Base-by-base conservation (phyloP, 495 filamentous ascomycete species). In the Penicillium roqueforti region DNA sequence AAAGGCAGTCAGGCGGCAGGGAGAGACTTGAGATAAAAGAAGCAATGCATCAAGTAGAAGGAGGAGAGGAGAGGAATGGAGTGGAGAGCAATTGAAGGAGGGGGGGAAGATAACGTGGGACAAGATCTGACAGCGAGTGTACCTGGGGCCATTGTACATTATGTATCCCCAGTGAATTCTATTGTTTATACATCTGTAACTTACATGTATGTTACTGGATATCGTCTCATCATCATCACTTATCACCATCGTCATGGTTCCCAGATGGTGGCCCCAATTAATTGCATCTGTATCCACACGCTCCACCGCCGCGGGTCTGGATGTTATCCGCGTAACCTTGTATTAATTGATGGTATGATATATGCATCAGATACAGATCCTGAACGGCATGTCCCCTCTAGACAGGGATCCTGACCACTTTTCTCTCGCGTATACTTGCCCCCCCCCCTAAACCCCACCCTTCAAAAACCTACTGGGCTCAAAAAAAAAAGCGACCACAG, bases 161-260 rank as follows among this genome's bases (percentile, higher is more conserved):
- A 26, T 29, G 41, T 44, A 19, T n/a, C 26, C 22, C 16, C 9
- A 45, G n/a, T 29, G 42, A 45, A 29, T 45, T 16, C 25, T 45
- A 28, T 45, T 26, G 22, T 45, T 16, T 11, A 25, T 28, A 36
- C 32, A 36, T 36, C 8, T 36, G 32, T 16, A 36, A 34, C 31
- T 7, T 36, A 36, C 32, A 16, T 36, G 14, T n/a, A 36, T 36
- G 31, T 36, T 7, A n/a, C n/a, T 36, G 28, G 28, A 11, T 8
- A 9, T 3, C 9, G 6, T 54, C 55, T 59, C 53, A 54, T 62
- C 60, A 62, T 62, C 60, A 56, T 61, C 54, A 63, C 56, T 60
- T 53, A 50, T 47, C 54, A 47, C 54, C 49, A 39, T 34, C 57
- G 49, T 62, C 56, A 56, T 53, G 32, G 23, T 39, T 26, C 47